Percentiles rank a stretch among this genome's conserved stretches.
Evolutionary conservation across 441 rosid genomes (phyloP).

Genomic region (Pelargonium citronellum): DNA sequence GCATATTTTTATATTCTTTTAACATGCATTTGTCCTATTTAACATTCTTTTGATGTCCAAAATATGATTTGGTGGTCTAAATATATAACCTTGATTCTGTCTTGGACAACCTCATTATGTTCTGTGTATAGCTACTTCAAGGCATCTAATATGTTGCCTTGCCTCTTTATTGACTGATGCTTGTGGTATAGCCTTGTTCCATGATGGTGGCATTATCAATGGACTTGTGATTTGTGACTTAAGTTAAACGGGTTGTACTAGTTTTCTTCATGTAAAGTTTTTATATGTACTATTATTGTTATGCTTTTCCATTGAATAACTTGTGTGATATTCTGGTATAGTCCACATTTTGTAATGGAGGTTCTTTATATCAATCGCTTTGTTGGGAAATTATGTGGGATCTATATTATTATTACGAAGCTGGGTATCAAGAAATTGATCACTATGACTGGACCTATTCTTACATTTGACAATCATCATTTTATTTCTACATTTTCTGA

Average conservation of each 20-base stretch:
- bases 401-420: background rate
- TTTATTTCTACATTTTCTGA: background rate
- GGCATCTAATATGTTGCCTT: background rate
- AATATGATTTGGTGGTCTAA: no score
- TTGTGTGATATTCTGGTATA: background rate
- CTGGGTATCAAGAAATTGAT: background rate
- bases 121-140: background rate
- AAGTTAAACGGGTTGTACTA: background rate
- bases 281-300: background rate
- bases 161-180: background rate
- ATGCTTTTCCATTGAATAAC: background rate
- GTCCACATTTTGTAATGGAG: background rate
- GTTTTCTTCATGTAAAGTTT: background rate
- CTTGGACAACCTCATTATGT: no score
- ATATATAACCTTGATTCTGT: no score
- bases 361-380: background rate
- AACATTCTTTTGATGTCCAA: conserved; percentile 5
- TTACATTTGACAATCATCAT: background rate
- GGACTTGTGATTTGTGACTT: background rate
- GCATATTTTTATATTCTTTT: background rate
- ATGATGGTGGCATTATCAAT: background rate
- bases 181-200: background rate
- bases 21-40: conserved; percentile 6
- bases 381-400: background rate
- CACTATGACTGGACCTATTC: background rate